Evolutionary conservation across 129 eudicot genomes (phyloP).

Genomic region (Chrysanthemum makinoi): DNA sequence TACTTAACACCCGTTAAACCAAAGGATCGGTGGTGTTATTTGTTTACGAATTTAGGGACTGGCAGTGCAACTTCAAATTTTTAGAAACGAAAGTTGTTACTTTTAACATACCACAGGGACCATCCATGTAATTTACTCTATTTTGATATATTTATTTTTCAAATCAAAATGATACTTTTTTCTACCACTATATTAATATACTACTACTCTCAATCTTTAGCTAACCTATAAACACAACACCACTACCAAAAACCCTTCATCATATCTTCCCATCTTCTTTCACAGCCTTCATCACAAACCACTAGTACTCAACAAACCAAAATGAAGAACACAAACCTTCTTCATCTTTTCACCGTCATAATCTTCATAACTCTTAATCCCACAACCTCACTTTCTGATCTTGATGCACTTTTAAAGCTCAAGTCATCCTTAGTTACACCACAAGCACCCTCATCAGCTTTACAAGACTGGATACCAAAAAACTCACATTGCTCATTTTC

Average conservation of each 20-base stretch:
- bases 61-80: too few species aligned
- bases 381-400: constrained; percentile 46
- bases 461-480: constrained; percentile 49
- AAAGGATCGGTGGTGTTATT: too few species aligned
- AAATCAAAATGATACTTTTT: too few species aligned
- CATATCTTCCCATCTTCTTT: neutral
- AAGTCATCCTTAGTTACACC: constrained; percentile 50
- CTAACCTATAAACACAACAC: neutral
- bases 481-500: constrained; percentile 64
- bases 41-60: too few species aligned
- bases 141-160: too few species aligned
- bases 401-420: constrained; percentile 50
- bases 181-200: too few species aligned
- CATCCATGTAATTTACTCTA: too few species aligned
- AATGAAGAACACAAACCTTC: neutral
- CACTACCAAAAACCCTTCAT: neutral
- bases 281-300: neutral
- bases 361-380: neutral
- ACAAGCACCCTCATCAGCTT: constrained; percentile 34
- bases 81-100: too few species aligned
- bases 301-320: neutral
- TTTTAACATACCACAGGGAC: too few species aligned
- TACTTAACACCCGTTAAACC: too few species aligned
- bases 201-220: neutral
- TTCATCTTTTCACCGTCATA: neutral